phyloP scores from a whole-genome alignment of 2,329 filamentous ascomycete species.

The Bimuria novae-zelandiae region DNA sequence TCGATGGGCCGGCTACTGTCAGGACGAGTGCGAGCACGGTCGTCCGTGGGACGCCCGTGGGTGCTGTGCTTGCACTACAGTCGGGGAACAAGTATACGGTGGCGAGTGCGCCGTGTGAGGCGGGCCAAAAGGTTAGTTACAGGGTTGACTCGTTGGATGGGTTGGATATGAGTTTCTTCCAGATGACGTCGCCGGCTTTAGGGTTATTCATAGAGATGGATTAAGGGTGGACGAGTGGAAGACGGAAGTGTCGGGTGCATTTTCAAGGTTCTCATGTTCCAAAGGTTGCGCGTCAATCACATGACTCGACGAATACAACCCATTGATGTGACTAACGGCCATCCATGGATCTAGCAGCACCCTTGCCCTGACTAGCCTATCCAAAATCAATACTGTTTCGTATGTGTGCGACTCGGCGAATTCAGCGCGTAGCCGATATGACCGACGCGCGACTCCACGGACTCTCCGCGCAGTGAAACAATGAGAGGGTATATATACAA shows the following conservation, averaged over 20 bases:
- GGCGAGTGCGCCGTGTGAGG: constrained; percentile 28
- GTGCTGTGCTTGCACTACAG: constrained; percentile 17
- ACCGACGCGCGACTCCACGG: background rate
- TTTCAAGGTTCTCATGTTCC: background rate
- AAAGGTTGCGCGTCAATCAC: too few species aligned
- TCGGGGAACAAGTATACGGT: constrained; percentile 27
- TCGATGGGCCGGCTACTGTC: constrained; percentile 19
- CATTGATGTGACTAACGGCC: too few species aligned
- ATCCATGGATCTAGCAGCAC: too few species aligned
- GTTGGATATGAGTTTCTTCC: constrained; percentile 34
- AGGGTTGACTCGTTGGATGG: constrained; percentile 27
- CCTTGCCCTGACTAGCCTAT: background rate
- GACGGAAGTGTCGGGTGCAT: background rate
- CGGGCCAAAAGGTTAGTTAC: constrained; percentile 30
- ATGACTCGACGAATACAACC: too few species aligned
- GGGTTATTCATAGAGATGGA: constrained; percentile 28
- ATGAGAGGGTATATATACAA: background rate
- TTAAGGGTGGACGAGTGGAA: background rate
- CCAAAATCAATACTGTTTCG: too few species aligned
- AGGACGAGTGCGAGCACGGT: constrained; percentile 15
- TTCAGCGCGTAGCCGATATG: background rate
- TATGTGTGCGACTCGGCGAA: background rate
- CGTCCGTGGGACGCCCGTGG: constrained; percentile 15
- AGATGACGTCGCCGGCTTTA: constrained; percentile 26
- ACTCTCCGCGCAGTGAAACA: background rate